Base-by-base conservation (phyloP, 2,329 filamentous ascomycete species). In the Aspergillus quadricinctus region DNA sequence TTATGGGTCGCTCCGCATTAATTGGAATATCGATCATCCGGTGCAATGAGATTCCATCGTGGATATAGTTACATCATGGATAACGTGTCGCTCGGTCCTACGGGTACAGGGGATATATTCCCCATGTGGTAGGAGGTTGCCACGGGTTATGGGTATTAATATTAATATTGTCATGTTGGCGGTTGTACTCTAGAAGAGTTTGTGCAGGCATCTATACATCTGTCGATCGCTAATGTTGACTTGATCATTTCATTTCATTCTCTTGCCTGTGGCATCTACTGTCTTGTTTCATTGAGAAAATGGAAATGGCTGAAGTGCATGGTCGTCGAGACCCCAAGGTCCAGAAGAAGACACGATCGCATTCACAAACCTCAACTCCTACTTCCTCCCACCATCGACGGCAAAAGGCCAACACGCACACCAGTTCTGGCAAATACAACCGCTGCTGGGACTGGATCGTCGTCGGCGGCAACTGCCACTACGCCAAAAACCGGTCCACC, bases 381-480 rank as follows among this genome's bases (percentile, higher is more conserved):
- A 37, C 31, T 17, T 41, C 25, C 0, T 11, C 49, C 21, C 41
- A 21, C 23, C 48, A 27, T 14, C 28, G 35, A 29, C 37, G 19
- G n/a, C 52, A 48, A 9, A 28, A n/a, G 41, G 29, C 48, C 35
- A 23, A 52, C 17, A 31, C 28, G n/a, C 11, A 52, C 17, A 21
- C 28, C 21, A n/a, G 21, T 5, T 8, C 51, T 21, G 27, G 43
- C 27, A 51, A 52, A 28, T 54, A 50, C 14, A 55, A 53, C 27
- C 43, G 61, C 37, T 65, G 63, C 54, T 65, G 60, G 60, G 56
- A 60, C 52, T 65, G 63, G 63, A 56, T 65, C 23, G 48, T 65
- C 27, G 53, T 52, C 19, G 29, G 35, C 11, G 62, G 61, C 27
- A 65, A 61, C 50, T 56, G 49, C 3, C 63, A 65, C 56, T 63